Conservation (phyloP, 805 yeast species). For the Blastobotrys muscicola region DNA sequence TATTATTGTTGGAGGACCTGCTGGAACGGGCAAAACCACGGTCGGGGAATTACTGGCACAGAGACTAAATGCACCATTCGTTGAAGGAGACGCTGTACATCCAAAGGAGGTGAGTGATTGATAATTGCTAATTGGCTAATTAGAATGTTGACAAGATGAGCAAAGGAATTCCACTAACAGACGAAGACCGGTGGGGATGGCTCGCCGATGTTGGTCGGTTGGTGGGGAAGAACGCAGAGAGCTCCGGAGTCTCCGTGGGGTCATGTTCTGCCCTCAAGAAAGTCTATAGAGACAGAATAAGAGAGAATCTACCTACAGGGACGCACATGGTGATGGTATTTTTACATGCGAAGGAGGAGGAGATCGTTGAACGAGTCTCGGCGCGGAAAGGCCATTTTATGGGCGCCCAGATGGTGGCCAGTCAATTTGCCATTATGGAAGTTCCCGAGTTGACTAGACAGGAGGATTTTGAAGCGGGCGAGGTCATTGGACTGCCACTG, state of each 20-base stretch:
- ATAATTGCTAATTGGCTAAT: neutral
- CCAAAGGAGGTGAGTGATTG: slow-evolving; percentile 40
- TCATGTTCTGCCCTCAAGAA: slow-evolving; percentile 82
- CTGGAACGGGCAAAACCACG: slow-evolving; percentile 92
- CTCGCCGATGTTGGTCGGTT: slow-evolving; percentile 39
- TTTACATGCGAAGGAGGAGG: slow-evolving; percentile 54
- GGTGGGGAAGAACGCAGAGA: slow-evolving; percentile 20
- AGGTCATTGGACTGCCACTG: neutral
- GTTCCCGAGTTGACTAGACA: slow-evolving; percentile 38
- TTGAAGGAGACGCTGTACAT: slow-evolving; percentile 84
- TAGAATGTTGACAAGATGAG: slow-evolving; percentile 76
- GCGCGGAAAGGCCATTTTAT: slow-evolving; percentile 71
- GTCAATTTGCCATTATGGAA: slow-evolving; percentile 70
- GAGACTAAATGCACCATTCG: slow-evolving; percentile 41
- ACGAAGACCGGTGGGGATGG: slow-evolving; percentile 94
- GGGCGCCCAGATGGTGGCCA: slow-evolving; percentile 75
- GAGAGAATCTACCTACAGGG: slow-evolving; percentile 21
- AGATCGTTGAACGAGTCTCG: slow-evolving; percentile 49
- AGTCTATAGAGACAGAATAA: slow-evolving; percentile 57
- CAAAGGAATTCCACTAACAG: slow-evolving; percentile 67
- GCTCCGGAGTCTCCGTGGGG: slow-evolving; percentile 38
- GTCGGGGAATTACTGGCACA: slow-evolving; percentile 47
- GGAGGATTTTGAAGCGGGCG: neutral
- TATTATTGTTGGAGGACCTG: slow-evolving; percentile 80
- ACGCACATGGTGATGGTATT: slow-evolving; percentile 50